A percentile compares a stretch with the other conserved stretches of the same genome.
Evolutionary conservation across 768 basidiomycete genomes (phyloP).

Genomic region (Kwoniella shandongensis): DNA sequence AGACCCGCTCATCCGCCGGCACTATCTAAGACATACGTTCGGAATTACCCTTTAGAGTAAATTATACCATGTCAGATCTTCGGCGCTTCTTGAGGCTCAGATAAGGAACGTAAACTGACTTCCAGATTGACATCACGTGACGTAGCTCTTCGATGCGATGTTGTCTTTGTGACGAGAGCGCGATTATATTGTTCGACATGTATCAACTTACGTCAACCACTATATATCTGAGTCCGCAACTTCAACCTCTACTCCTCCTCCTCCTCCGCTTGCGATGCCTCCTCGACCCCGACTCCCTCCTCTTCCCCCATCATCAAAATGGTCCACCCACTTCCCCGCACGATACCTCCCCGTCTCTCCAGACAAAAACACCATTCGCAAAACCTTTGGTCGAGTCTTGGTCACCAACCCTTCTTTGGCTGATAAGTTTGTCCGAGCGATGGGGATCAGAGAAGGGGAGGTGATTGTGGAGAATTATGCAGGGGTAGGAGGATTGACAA

Average conservation of each 20-base stretch:
- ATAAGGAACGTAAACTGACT: too few relatives aligned
- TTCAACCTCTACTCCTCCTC: too few relatives aligned
- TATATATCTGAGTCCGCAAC: too few relatives aligned
- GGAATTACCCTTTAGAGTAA: background rate
- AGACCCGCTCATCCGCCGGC: background rate
- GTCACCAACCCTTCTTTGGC: constrained; percentile 20
- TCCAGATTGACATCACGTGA: too few relatives aligned
- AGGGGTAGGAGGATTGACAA: constrained; percentile 34
- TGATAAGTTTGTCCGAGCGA: constrained; percentile 33
- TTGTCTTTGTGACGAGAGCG: too few relatives aligned
- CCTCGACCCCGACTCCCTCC: constrained; percentile 24
- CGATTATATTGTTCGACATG: too few relatives aligned
- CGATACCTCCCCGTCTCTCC: constrained; percentile 15
- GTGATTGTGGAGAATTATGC: constrained; percentile 37
- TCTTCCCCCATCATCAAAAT: constrained; percentile 25
- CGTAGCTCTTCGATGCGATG: too few relatives aligned
- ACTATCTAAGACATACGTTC: background rate
- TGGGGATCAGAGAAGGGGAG: constrained; percentile 29
- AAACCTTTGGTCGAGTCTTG: constrained; percentile 22
- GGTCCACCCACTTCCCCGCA: constrained; percentile 32
- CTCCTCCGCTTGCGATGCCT: too few relatives aligned
- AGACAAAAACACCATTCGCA: constrained; percentile 17
- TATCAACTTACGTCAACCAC: too few relatives aligned
- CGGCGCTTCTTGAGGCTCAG: too few relatives aligned
- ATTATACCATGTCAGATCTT: too few relatives aligned